Conservation (phyloP, 345 rosid species). For the Diplotaxis tenuifolia region DNA sequence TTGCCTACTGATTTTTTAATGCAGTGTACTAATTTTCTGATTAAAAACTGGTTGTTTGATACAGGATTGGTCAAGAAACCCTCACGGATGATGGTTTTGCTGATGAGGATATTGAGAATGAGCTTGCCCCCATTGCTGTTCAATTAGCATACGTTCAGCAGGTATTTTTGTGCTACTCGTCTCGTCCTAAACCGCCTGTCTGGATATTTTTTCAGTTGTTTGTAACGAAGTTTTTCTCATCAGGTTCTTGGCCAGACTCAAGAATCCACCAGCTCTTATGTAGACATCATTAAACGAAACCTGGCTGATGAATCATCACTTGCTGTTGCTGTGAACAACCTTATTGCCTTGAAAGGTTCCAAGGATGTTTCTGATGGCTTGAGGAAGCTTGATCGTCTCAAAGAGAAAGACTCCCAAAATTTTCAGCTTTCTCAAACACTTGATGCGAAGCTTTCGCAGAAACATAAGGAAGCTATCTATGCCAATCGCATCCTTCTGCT, state of each 20-base stretch:
- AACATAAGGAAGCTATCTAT: constrained; percentile 77
- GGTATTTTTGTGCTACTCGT: constrained; percentile 42
- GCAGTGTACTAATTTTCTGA: background rate
- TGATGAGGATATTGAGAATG: constrained; percentile 82
- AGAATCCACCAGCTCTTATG: constrained; percentile 65
- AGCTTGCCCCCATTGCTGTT: constrained; percentile 82
- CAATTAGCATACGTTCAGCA: constrained; percentile 89
- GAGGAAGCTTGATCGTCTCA: constrained; percentile 79
- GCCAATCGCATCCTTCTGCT: constrained; percentile 79
- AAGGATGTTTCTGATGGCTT: constrained; percentile 79
- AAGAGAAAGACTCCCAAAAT: constrained; percentile 56
- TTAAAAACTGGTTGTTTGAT: constrained; percentile 12
- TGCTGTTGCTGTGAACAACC: constrained; percentile 88
- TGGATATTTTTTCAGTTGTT: background rate
- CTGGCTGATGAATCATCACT: constrained; percentile 77
- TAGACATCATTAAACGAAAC: constrained; percentile 60
- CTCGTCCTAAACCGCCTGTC: background rate
- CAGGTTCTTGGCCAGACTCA: constrained; percentile 67
- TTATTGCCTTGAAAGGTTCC: constrained; percentile 70
- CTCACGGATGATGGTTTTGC: constrained; percentile 71
- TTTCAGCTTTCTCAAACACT: constrained; percentile 68
- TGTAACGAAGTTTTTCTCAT: constrained; percentile 31
- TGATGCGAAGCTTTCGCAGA: constrained; percentile 72
- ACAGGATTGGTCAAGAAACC: constrained; percentile 89
- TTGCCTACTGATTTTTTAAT: constrained; percentile 6